Base-by-base conservation (phyloP, 495 filamentous ascomycete genomes). In the Amniculicola lignicola region DNA sequence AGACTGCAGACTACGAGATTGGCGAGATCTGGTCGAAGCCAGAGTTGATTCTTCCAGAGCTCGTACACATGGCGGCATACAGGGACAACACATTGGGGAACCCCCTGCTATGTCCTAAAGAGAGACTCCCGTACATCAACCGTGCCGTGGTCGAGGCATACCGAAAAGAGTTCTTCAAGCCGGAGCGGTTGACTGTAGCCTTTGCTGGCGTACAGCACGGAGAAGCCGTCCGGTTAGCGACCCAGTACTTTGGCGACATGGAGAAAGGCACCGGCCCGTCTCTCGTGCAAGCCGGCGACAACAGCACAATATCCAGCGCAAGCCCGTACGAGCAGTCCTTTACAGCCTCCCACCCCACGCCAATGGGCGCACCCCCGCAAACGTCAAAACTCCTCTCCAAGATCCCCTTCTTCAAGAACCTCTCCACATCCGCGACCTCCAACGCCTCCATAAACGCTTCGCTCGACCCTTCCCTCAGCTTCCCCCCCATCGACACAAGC, bases 21-120 rank as follows among this genome's bases (percentile, higher is more conserved):
- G 80, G 79, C 21, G 93, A 99, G 74, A 99, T 99, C 46, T 99
- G 93, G 94, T 86, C 88, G 33, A 96, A 90, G 75, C 90, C 93
- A 3, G 92, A 97, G 63, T 78, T 99, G 48, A 97, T 99, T 60
- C 71, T 99, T 43, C 94, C 94, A 5, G 93, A 99, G 72, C 69
- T 99, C 67, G 83, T 95, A 40, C 94, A 99, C 67, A 90, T 87
- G 78, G 88, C 92, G 1, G 93, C 91, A 2, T 99, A 89, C 73
- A 90, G 89, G 74, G 84, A 87, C 65, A 97, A 99, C 70, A 99
- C 93, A 0, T 74, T 99, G 3, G 93, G 93, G 4, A 95, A 97
- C 68, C 93, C 93, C 4, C 67, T 99, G 48, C 71, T 99, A 36
- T 97, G 94, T 71, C 93, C 93, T 0, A 78, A 82, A 57, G 94